A percentile compares a stretch with the other conserved stretches of the same genome.
Conservation (phyloP, 2,329 filamentous ascomycete species). For the Teratosphaeria viscida region DNA sequence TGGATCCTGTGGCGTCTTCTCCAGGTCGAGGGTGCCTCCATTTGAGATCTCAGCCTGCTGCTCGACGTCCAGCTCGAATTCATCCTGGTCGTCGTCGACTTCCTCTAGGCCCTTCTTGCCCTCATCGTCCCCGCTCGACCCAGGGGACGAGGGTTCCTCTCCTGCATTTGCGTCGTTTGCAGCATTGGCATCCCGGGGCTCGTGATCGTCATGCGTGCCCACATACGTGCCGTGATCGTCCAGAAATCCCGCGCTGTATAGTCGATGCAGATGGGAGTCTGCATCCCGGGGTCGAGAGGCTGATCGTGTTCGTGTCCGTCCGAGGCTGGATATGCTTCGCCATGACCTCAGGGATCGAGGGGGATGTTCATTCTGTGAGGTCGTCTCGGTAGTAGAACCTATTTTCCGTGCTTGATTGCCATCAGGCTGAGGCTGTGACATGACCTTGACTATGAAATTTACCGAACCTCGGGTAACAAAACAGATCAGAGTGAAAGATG, state of each 20-base stretch:
- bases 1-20: not conserved
- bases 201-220: not conserved
- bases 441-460: not conserved
- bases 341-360: not conserved
- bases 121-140: not conserved
- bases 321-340: not conserved
- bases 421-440: not conserved
- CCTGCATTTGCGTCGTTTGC: not conserved
- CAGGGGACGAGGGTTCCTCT: not conserved
- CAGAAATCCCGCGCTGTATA: not conserved
- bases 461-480: not conserved
- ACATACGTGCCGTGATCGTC: slow-evolving; percentile 1
- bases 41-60: not conserved
- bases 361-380: not conserved
- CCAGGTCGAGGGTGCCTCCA: not conserved
- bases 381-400: not conserved
- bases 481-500: not conserved
- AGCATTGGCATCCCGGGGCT: not conserved
- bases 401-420: not conserved
- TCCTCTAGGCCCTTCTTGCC: not conserved
- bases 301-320: not conserved
- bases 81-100: not conserved
- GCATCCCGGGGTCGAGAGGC: not conserved
- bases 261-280: not conserved
- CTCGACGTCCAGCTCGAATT: not conserved